Percentiles rank a stretch among this genome's conserved stretches.
These are phyloP conservation scores for Oryza meridionalis DNA, from an alignment of 176 grass and related monocot genomes.

Conservation along the genomic window DNA sequence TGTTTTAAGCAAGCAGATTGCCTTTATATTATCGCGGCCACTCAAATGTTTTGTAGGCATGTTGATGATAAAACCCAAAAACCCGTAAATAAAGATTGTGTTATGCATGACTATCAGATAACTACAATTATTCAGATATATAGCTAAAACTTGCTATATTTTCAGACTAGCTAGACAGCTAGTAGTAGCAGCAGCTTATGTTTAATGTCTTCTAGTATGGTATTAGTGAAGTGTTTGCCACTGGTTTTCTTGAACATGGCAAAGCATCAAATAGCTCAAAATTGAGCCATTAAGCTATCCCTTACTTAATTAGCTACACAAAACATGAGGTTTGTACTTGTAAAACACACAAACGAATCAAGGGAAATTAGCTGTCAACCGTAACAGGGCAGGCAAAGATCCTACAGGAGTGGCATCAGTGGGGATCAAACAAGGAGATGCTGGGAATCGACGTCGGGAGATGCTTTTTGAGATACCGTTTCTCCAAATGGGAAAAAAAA, in stretches of 20 bases:
- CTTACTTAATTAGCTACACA: neutral
- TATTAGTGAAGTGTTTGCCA: too few relatives aligned
- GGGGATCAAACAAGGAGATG: conserved; percentile 46
- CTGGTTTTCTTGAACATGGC: neutral
- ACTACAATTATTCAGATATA: too few relatives aligned
- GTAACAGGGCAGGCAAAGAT: conserved; percentile 1
- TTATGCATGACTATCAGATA: too few relatives aligned
- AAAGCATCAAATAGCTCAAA: neutral
- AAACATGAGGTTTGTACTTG: neutral
- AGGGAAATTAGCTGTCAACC: neutral
- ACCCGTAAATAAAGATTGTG: too few relatives aligned
- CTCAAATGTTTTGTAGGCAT: too few relatives aligned
- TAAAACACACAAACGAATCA: neutral
- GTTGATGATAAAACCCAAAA: too few relatives aligned
- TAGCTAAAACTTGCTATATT: too few relatives aligned
- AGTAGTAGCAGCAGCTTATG: too few relatives aligned
- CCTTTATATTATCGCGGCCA: too few relatives aligned
- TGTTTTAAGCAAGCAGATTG: too few relatives aligned
- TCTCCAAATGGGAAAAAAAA: neutral
- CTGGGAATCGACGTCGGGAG: conserved; percentile 48
- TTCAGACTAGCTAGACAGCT: too few relatives aligned
- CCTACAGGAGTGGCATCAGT: conserved; percentile 25
- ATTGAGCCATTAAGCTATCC: too few relatives aligned
- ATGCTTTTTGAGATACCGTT: conserved; percentile 44
- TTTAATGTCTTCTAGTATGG: neutral